These are phyloP conservation scores for Neurospora sp. DNA, from an alignment of 2,329 filamentous ascomycete species.

Conservation along the genomic window DNA sequence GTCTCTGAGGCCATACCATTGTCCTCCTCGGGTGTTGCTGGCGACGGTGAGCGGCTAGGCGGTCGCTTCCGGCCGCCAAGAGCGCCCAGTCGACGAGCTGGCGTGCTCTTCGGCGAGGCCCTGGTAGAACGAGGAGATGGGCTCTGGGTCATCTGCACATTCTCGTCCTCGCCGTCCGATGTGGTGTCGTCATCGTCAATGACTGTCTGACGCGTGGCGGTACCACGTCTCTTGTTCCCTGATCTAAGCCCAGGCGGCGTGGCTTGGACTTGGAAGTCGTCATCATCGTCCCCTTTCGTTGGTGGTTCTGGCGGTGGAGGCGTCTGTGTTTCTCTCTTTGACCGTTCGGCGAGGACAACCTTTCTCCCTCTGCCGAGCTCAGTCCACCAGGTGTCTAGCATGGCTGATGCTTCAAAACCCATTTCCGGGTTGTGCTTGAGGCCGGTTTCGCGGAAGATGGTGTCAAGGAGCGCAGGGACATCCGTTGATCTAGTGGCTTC, in stretches of 20 bases:
- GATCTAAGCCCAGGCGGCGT: conserved; percentile 30
- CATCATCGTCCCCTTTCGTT: conserved; percentile 28
- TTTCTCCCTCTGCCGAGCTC: conserved; percentile 26
- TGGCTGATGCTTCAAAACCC: conserved; percentile 24
- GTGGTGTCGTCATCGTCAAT: conserved; percentile 21
- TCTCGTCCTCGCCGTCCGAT: conserved; percentile 23
- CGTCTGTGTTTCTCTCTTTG: conserved; percentile 1
- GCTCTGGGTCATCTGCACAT: conserved; percentile 8
- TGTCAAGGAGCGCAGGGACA: conserved; percentile 27
- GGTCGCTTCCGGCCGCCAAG: conserved; percentile 25
- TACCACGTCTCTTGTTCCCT: conserved; percentile 15
- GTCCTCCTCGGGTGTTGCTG: conserved; percentile 1
- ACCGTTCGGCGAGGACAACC: conserved; percentile 15
- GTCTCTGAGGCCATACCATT: conserved; percentile 27
- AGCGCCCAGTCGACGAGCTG: conserved; percentile 22
- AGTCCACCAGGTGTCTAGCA: conserved; percentile 41
- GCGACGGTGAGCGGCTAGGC: conserved; percentile 12
- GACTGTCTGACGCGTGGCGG: conserved; percentile 1
- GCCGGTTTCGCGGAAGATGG: conserved; percentile 30
- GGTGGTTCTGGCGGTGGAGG: conserved; percentile 12
- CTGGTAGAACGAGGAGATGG: background rate
- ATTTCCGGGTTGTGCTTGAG: conserved; percentile 22
- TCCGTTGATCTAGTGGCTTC: conserved; percentile 21
- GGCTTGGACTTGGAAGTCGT: conserved; percentile 42
- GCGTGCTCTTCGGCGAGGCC: background rate